These are phyloP conservation scores for Alternaria arborescens DNA, from an alignment of 2,329 filamentous ascomycete genomes.

Conservation along the genomic window DNA sequence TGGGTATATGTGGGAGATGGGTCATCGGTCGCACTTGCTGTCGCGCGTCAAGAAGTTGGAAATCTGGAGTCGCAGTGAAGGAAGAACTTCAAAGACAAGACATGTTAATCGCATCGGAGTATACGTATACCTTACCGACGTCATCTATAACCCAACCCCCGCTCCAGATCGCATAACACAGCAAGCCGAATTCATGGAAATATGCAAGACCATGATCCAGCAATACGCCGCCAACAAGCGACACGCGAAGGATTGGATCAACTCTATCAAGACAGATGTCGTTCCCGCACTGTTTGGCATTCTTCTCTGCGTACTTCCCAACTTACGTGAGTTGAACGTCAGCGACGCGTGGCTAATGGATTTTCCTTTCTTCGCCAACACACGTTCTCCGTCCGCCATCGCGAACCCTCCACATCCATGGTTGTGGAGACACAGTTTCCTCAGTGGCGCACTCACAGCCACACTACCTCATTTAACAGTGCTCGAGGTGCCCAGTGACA, in stretches of 20 bases:
- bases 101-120: not conserved
- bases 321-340: slow-evolving; percentile 20
- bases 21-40: slow-evolving; percentile 8
- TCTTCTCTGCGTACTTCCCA: slow-evolving; percentile 17
- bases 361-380: slow-evolving; percentile 19
- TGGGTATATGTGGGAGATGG: slow-evolving; percentile 22
- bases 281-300: slow-evolving; percentile 19
- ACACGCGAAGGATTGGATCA: slow-evolving; percentile 5
- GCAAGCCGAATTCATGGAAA: not conserved
- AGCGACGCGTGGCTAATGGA: slow-evolving; percentile 27
- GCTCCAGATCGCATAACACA: not conserved
- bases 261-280: slow-evolving; percentile 12
- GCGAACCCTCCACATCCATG: not conserved
- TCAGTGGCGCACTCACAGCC: not conserved
- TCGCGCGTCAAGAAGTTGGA: slow-evolving; percentile 21
- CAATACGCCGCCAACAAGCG: not conserved
- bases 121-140: not conserved
- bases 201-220: slow-evolving; percentile 8
- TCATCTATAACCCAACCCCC: not conserved
- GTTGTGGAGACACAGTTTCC: slow-evolving; percentile 9
- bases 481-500: slow-evolving; percentile 21
- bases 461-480: slow-evolving; percentile 7
- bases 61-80: slow-evolving; percentile 23
- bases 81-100: not conserved
- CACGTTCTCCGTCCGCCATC: not conserved